Conservation (phyloP, 257 asterid species). For the Solanum verrucosum region DNA sequence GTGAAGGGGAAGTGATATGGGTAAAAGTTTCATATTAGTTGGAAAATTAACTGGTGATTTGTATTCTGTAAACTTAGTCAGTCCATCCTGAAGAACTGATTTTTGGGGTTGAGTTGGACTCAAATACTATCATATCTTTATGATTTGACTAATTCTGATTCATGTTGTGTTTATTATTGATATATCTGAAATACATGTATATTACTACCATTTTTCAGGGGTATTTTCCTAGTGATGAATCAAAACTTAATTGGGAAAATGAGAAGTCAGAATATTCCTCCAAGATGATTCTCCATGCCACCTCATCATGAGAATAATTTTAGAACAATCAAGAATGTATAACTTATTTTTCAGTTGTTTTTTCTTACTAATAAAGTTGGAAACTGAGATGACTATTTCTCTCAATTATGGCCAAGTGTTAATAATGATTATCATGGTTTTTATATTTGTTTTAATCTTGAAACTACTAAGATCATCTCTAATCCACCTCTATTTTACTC, state of each 20-base stretch:
- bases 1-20: not conserved
- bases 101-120: not conserved
- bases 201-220: slow-evolving; percentile 1
- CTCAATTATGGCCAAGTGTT: not conserved
- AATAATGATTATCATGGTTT: not conserved
- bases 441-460: not conserved
- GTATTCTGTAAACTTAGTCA: too few relatives aligned
- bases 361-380: not conserved
- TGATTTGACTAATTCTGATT: not conserved
- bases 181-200: not conserved
- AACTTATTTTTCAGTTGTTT: not conserved
- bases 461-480: not conserved
- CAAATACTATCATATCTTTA: not conserved
- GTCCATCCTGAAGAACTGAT: not conserved
- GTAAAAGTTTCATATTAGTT: too few relatives aligned
- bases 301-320: not conserved
- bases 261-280: not conserved
- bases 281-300: not conserved
- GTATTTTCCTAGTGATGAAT: slow-evolving; percentile 8
- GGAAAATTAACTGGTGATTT: not conserved
- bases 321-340: not conserved
- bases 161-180: not conserved
- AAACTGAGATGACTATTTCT: not conserved
- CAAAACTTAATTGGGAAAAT: slow-evolving; percentile 15
- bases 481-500: too few relatives aligned